Percentiles rank a stretch among this genome's conserved stretches.
phyloP scores from a whole-genome alignment of 176 grass and related monocot genomes.

The Carex cristatella region DNA sequence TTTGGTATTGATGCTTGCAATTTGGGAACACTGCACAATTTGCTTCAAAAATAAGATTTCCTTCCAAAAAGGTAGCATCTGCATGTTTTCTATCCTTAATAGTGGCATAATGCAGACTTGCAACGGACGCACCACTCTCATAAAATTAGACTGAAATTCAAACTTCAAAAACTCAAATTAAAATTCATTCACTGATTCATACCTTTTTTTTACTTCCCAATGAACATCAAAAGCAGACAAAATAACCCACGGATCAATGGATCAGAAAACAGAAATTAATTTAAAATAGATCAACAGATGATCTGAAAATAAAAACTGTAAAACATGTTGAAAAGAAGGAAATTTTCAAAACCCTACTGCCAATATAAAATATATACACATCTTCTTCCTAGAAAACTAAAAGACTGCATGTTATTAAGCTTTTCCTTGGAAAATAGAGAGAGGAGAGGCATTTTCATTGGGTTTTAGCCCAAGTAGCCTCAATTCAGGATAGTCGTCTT shows the following conservation, averaged over 20 bases:
- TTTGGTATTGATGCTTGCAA: neutral
- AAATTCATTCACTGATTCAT: conserved; percentile 7
- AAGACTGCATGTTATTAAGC: neutral
- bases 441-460: neutral
- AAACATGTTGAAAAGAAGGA: neutral
- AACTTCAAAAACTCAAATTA: neutral
- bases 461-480: neutral
- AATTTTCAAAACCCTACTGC: conserved; percentile 15
- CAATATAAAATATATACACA: conserved; percentile 21
- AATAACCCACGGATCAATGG: neutral
- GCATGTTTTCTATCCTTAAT: neutral
- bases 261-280: conserved; percentile 19
- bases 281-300: conserved; percentile 20
- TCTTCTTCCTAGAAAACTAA: neutral
- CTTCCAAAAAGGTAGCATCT: neutral
- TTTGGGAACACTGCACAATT: neutral
- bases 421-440: neutral
- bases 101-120: neutral
- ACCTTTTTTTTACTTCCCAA: neutral
- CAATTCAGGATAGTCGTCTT: conserved; percentile 29
- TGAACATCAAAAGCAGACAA: conserved; percentile 1
- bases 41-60: neutral
- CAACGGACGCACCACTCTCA: neutral
- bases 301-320: conserved; percentile 18
- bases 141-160: neutral